Percentiles rank a stretch among this genome's conserved stretches.
Conservation (phyloP, 768 basidiomycete genomes). For the Podaxis sp. region DNA sequence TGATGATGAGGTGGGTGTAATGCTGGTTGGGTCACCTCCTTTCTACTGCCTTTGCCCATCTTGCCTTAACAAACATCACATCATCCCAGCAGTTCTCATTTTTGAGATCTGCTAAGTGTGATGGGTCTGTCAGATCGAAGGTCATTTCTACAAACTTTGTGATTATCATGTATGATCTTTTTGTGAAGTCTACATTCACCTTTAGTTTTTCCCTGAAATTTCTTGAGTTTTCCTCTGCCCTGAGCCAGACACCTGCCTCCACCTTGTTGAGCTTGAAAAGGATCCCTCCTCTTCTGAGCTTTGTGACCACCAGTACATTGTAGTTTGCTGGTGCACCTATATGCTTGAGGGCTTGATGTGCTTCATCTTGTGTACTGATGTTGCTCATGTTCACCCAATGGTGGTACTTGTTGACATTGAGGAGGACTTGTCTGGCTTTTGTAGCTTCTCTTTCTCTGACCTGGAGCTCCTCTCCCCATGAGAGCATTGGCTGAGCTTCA, state of each 20-base stretch:
- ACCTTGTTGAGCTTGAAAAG: background rate
- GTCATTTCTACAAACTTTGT: background rate
- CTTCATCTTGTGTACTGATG: background rate
- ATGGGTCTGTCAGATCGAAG: background rate
- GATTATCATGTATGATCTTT: background rate
- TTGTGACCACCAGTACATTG: background rate
- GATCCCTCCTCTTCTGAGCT: background rate
- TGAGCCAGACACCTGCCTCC: background rate
- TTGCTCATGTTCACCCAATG: background rate
- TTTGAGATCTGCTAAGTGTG: background rate
- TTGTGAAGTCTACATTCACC: background rate
- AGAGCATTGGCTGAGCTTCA: background rate
- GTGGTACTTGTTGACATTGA: background rate
- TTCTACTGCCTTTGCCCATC: background rate
- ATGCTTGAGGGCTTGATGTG: background rate
- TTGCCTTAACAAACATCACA: background rate
- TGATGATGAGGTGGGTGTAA: background rate
- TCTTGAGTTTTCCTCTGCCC: background rate
- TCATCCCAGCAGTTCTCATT: slow-evolving; percentile 3
- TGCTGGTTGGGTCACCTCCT: background rate
- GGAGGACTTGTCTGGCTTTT: background rate
- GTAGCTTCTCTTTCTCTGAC: background rate
- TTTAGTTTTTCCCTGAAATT: background rate
- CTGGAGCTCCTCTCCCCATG: no score
- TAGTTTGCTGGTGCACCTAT: background rate